Base-by-base conservation (phyloP, 2,329 filamentous ascomycete genomes). In the Pestalotiopsis sp. region DNA sequence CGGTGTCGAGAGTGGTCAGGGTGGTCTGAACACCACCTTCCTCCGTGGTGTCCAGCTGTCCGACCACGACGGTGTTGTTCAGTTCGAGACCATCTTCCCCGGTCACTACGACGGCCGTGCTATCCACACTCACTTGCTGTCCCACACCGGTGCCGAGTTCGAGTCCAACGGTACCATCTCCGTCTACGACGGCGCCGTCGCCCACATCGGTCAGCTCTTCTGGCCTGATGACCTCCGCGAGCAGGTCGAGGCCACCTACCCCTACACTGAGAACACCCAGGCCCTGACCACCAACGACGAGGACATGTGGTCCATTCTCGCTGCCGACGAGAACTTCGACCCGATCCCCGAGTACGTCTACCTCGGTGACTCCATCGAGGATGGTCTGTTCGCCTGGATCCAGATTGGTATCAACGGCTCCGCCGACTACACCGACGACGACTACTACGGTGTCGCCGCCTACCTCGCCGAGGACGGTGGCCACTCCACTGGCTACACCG, bases 331-430 rank as follows among this genome's bases (percentile, higher is more conserved):
- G 56, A 71, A 64, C 63, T 78, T 71, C 69, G 84, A 86, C 70
- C 86, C 86, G 1, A 81, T 87, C 75, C 80, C 86, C 25, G 82
- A 88, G 75, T 87, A 83, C 71, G 77, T 86, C 57, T 83, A 86
- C 66, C 82, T 88, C 31, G 85, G 86, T 3, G 82, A 87, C 38
- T 76, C 79, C 23, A 75, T 86, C 23, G 73, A 78, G 12, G 83
- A 85, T 69, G 83, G 84, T 20, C 73, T 86, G 31, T 80, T 85
- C 49, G 83, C 82, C 13, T 86, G 83, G 83, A 85, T 86, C 70
- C 80, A 81, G 69, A 80, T 85, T 36, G 83, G 83, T 41, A 80
- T 85, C 70, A 83, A 85, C 70, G 73, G 72, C 17, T 82, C 80
- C 0, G 80, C 79, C 27, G 76, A 78, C 64, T 77, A 76, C 68